These are phyloP conservation scores for Erysimum cheiri DNA, from an alignment of 441 rosid species.

Conservation along the genomic window DNA sequence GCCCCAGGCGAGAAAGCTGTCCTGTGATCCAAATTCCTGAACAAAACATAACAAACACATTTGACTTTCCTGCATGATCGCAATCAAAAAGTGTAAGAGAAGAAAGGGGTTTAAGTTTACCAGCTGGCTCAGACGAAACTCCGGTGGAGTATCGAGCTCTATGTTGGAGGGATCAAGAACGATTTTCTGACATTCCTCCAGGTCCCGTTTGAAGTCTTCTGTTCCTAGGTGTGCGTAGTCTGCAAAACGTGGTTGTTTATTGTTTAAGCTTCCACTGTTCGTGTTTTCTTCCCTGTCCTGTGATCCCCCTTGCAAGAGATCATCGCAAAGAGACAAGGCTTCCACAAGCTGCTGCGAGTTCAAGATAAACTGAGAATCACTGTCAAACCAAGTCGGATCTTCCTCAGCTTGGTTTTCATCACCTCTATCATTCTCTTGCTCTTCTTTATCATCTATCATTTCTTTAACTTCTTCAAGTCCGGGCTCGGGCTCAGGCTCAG, in stretches of 20 bases:
- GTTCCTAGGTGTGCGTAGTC: slow-evolving; percentile 80
- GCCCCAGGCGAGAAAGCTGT: slow-evolving; percentile 86
- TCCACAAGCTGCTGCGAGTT: slow-evolving; percentile 92
- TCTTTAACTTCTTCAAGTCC: slow-evolving; percentile 42
- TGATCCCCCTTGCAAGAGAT: slow-evolving; percentile 80
- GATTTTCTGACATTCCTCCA: slow-evolving; percentile 84
- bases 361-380: slow-evolving; percentile 71
- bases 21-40: slow-evolving; percentile 95
- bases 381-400: slow-evolving; percentile 78
- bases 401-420: slow-evolving; percentile 56
- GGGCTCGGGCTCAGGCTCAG: slow-evolving; percentile 26
- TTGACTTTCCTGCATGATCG: slow-evolving; percentile 3
- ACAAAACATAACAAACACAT: slow-evolving; percentile 6
- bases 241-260: slow-evolving; percentile 57
- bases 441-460: slow-evolving; percentile 43
- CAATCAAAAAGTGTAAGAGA: not conserved
- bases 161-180: slow-evolving; percentile 75
- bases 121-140: slow-evolving; percentile 92
- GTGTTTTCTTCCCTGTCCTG: slow-evolving; percentile 61
- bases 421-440: slow-evolving; percentile 39
- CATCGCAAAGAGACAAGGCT: slow-evolving; percentile 84
- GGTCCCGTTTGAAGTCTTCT: slow-evolving; percentile 77
- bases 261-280: slow-evolving; percentile 47
- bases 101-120: slow-evolving; percentile 45
- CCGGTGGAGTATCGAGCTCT: slow-evolving; percentile 93